These are phyloP conservation scores for Pseudocercospora fuligena DNA, from an alignment of 2,329 filamentous ascomycete species.

Conservation along the genomic window DNA sequence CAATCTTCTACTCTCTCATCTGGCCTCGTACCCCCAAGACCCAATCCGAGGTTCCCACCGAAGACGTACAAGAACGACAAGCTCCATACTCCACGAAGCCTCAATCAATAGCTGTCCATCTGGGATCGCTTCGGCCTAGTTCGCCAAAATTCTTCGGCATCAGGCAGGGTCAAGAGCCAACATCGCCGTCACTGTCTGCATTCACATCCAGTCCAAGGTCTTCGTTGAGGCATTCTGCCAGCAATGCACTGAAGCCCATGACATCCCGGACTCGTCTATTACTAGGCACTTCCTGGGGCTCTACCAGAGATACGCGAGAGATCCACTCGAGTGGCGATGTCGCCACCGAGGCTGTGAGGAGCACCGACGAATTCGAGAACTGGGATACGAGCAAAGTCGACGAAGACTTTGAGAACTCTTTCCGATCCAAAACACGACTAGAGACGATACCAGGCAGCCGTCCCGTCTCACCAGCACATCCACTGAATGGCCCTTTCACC, in stretches of 20 bases:
- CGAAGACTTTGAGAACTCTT: conserved; percentile 63
- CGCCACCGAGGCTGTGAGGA: conserved; percentile 44
- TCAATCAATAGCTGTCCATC: conserved; percentile 29
- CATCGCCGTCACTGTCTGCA: conserved; percentile 30
- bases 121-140: conserved; percentile 32
- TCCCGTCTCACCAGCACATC: conserved; percentile 66
- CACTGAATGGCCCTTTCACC: conserved; percentile 58
- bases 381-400: conserved; percentile 76
- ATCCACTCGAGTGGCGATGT: conserved; percentile 37
- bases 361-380: conserved; percentile 68
- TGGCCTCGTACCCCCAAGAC: conserved; percentile 23
- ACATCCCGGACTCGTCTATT: conserved; percentile 63
- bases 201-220: conserved; percentile 30
- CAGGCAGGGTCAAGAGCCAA: conserved; percentile 1
- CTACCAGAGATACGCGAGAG: conserved; percentile 40
- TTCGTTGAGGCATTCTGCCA: conserved; percentile 34
- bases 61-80: conserved; percentile 4
- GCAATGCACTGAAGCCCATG: conserved; percentile 55
- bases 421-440: conserved; percentile 58
- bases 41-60: conserved; percentile 4
- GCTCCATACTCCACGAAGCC: conserved; percentile 23
- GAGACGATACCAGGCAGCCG: conserved; percentile 74
- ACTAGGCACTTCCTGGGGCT: conserved; percentile 57
- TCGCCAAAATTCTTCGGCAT: conserved; percentile 28
- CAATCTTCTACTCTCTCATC: conserved; percentile 33